A percentile compares a stretch with the other conserved stretches of the same genome.
phyloP scores from a whole-genome alignment of 805 yeast genomes.

The Monosporozyma siamensis region DNA sequence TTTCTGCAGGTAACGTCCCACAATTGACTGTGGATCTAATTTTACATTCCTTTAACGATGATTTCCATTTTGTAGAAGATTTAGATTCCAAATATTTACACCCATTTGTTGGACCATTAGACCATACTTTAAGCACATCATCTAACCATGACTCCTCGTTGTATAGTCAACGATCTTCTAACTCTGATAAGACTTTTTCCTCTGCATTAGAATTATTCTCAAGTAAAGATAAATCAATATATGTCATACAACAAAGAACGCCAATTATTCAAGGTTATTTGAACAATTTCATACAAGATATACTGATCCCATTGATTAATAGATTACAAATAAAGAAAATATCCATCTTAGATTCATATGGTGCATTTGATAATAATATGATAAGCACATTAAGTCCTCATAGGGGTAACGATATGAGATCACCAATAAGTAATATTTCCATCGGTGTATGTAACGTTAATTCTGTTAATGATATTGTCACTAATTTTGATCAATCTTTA shows the following conservation, averaged over 20 bases:
- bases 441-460: slow-evolving; percentile 19
- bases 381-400: not conserved
- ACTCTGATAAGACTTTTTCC: slow-evolving; percentile 29
- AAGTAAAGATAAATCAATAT: slow-evolving; percentile 33
- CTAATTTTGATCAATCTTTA: slow-evolving; percentile 16
- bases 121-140: slow-evolving; percentile 34
- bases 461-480: slow-evolving; percentile 16
- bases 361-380: slow-evolving; percentile 34
- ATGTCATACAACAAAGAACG: slow-evolving; percentile 72
- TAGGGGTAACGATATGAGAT: not conserved
- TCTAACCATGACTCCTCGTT: too few relatives aligned
- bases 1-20: slow-evolving; percentile 84
- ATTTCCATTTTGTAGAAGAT: slow-evolving; percentile 41
- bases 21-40: slow-evolving; percentile 72
- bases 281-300: slow-evolving; percentile 40
- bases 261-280: slow-evolving; percentile 68
- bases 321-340: slow-evolving; percentile 36
- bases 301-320: slow-evolving; percentile 42
- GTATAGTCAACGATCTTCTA: too few relatives aligned
- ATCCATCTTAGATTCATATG: slow-evolving; percentile 61
- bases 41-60: slow-evolving; percentile 36
- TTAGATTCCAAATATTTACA: slow-evolving; percentile 55
- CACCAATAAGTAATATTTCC: slow-evolving; percentile 13
- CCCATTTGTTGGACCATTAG: slow-evolving; percentile 80
- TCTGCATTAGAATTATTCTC: slow-evolving; percentile 60